These are phyloP conservation scores for Penicillium verrucosum DNA, from an alignment of 2,329 filamentous ascomycete genomes.

Conservation along the genomic window DNA sequence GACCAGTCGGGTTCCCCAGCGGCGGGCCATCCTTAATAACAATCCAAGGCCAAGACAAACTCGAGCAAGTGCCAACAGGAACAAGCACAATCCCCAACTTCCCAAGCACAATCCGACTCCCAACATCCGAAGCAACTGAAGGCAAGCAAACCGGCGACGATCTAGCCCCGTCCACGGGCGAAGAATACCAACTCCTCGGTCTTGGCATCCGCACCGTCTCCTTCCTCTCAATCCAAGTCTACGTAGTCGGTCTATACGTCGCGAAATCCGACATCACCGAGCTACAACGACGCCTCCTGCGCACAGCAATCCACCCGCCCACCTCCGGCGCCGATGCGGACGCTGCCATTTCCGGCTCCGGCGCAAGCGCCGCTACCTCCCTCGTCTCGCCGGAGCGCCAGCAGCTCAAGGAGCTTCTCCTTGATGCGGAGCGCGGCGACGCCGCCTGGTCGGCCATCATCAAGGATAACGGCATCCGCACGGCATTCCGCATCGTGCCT, in stretches of 20 bases:
- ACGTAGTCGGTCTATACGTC: constrained; percentile 90
- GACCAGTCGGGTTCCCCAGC: constrained; percentile 37
- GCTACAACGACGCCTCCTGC: constrained; percentile 75
- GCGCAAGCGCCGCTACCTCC: constrained; percentile 69
- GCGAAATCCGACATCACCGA: constrained; percentile 75
- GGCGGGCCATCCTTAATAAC: constrained; percentile 34
- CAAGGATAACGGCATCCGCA: constrained; percentile 64
- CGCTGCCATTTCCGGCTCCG: constrained; percentile 37
- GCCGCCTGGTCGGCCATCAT: constrained; percentile 73
- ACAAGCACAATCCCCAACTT: constrained; percentile 77
- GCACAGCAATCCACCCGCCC: constrained; percentile 55
- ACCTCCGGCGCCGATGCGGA: constrained; percentile 13
- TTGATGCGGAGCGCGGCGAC: constrained; percentile 67
- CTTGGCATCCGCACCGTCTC: constrained; percentile 85
- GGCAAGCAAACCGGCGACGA: constrained; percentile 39
- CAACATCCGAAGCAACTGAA: constrained; percentile 40
- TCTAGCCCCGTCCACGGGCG: constrained; percentile 34
- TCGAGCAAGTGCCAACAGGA: constrained; percentile 75
- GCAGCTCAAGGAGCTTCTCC: constrained; percentile 63
- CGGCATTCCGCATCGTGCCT: constrained; percentile 77
- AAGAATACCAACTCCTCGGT: constrained; percentile 80
- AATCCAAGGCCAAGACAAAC: constrained; percentile 54
- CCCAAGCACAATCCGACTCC: constrained; percentile 67
- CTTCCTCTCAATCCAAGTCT: constrained; percentile 86
- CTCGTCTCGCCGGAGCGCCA: constrained; percentile 80